Conservation (phyloP, 768 basidiomycete species). For the Termitomyces titanicus region DNA sequence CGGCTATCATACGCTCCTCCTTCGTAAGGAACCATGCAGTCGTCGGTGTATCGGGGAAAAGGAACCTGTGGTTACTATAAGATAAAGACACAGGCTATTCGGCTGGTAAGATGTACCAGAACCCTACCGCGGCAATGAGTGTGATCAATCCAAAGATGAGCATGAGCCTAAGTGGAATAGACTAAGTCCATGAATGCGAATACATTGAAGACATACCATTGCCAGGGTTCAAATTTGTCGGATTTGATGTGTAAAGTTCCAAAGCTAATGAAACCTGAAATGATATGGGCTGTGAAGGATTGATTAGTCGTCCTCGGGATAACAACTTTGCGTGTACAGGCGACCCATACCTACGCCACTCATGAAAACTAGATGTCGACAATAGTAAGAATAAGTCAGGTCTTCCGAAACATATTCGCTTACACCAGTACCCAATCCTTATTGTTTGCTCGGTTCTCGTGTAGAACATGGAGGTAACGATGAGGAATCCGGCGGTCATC, state of each 20-base stretch:
- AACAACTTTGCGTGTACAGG: too few species aligned
- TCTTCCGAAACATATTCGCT: constrained; percentile 21
- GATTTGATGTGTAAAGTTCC: constrained; percentile 61
- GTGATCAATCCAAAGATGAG: constrained; percentile 63
- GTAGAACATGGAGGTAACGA: constrained; percentile 77
- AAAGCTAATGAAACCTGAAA: constrained; percentile 66
- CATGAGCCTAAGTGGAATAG: constrained; percentile 49
- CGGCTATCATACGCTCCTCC: constrained; percentile 54
- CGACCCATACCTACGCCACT: constrained; percentile 53
- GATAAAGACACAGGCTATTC: background rate
- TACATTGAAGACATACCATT: constrained; percentile 43
- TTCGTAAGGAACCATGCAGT: constrained; percentile 70
- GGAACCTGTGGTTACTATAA: constrained; percentile 36
- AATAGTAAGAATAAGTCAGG: background rate
- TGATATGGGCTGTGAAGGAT: constrained; percentile 53
- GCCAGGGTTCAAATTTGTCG: constrained; percentile 59
- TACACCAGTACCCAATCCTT: constrained; percentile 75
- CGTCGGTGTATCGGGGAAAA: constrained; percentile 74
- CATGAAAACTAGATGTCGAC: constrained; percentile 52
- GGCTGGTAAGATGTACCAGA: constrained; percentile 41
- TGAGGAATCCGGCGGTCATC: constrained; percentile 73
- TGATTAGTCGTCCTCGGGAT: too few species aligned
- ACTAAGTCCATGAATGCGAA: background rate
- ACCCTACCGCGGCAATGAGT: constrained; percentile 43
- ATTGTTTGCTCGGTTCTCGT: constrained; percentile 66